Conservation (phyloP, 805 yeast species). For the Ogataea trehalophila region DNA sequence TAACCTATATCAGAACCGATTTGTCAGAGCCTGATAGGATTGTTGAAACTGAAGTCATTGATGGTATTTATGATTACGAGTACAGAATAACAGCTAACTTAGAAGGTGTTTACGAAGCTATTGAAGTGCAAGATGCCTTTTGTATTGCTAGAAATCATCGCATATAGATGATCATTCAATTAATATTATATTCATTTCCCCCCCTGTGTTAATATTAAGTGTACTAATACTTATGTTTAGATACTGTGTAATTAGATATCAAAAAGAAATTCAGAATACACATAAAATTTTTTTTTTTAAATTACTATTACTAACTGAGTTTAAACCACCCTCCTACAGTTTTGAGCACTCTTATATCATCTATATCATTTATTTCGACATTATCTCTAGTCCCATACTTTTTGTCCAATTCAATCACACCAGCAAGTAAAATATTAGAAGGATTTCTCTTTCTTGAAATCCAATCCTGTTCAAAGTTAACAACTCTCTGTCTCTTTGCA, state of each 20-base stretch:
- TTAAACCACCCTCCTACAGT: constrained; percentile 1
- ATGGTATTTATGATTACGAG: constrained; percentile 63
- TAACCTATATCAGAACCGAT: constrained; percentile 74
- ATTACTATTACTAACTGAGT: not conserved
- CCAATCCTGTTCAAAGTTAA: constrained; percentile 2
- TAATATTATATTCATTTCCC: not conserved
- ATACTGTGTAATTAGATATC: no score
- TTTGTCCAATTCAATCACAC: not conserved
- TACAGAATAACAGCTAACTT: constrained; percentile 71
- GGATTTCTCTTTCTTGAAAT: not conserved
- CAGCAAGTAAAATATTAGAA: not conserved
- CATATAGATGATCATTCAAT: not conserved
- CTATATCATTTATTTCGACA: not conserved
- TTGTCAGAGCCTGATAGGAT: constrained; percentile 31
- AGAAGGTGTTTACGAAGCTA: constrained; percentile 93
- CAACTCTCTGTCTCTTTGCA: not conserved
- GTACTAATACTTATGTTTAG: no score
- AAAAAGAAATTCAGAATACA: not conserved
- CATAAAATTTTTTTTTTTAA: not conserved
- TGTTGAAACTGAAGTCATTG: constrained; percentile 54
- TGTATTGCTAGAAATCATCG: constrained; percentile 45
- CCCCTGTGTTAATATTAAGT: no score
- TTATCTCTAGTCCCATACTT: not conserved
- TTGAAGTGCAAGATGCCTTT: constrained; percentile 79
- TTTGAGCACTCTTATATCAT: not conserved